Percentiles rank a stretch among this genome's conserved stretches.
Evolutionary conservation across 495 filamentous ascomycete genomes (phyloP).

Genomic region (Xylona heveae): DNA sequence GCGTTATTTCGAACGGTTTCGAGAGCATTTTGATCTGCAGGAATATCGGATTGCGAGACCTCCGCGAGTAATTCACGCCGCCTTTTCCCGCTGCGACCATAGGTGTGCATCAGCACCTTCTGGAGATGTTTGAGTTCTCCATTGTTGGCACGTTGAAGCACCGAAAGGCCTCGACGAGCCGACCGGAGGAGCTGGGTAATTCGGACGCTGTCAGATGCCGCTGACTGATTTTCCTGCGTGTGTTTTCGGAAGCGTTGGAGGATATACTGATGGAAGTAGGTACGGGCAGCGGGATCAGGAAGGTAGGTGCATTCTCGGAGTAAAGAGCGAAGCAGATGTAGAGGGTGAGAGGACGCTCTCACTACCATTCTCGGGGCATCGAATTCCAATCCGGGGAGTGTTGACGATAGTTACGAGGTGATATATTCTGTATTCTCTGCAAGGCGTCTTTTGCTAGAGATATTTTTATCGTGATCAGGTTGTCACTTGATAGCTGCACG

Average conservation of each 20-base stretch:
- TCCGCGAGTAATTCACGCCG: constrained; percentile 35
- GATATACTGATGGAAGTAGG: constrained; percentile 34
- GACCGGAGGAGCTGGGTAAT: not conserved
- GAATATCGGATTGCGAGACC: constrained; percentile 20
- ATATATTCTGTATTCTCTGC: no score
- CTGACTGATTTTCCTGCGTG: constrained; percentile 7
- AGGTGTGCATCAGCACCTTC: constrained; percentile 41
- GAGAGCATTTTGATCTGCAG: constrained; percentile 2
- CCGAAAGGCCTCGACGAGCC: constrained; percentile 15
- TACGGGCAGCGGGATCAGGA: constrained; percentile 45
- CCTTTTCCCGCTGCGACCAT: constrained; percentile 53
- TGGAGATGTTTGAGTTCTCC: constrained; percentile 40
- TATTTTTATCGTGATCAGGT: no score
- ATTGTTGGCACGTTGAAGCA: constrained; percentile 35
- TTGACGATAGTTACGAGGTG: no score
- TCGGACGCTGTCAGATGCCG: not conserved
- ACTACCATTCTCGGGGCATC: constrained; percentile 1
- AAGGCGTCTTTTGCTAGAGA: no score
- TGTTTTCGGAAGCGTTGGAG: constrained; percentile 29
- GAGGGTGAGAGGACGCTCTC: constrained; percentile 16
- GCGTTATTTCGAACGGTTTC: not conserved
- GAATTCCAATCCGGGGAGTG: no score
- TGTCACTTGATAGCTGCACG: no score
- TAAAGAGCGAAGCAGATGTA: constrained; percentile 51
- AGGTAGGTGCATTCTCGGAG: constrained; percentile 76